phyloP scores from a whole-genome alignment of 257 asterid genomes.

The Solanum dulcamara region DNA sequence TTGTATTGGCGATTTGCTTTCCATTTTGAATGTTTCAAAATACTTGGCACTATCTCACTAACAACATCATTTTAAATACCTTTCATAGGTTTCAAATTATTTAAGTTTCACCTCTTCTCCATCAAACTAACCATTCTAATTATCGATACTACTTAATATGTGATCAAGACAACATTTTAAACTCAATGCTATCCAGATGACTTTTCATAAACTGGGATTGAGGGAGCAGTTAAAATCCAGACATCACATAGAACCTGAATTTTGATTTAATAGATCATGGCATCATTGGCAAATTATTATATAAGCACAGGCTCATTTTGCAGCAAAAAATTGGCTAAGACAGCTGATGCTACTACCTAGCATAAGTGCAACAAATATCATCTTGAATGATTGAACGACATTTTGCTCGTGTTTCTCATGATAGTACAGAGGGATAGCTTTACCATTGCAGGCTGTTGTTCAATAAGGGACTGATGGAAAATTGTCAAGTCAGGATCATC shows the following conservation, averaged over 20 bases:
- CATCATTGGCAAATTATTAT: background rate
- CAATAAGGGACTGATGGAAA: conserved; percentile 17
- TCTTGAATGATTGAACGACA: background rate
- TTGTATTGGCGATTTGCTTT: background rate
- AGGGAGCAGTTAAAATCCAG: background rate
- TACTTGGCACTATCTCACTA: background rate
- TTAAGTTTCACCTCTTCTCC: background rate
- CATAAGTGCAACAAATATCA: background rate
- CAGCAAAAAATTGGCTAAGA: background rate
- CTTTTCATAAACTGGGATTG: background rate
- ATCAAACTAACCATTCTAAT: background rate
- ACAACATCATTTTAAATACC: background rate
- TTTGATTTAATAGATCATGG: background rate
- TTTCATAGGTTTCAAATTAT: background rate
- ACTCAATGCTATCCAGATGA: background rate
- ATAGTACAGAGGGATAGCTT: background rate
- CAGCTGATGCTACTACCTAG: background rate
- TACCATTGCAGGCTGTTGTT: conserved; percentile 20
- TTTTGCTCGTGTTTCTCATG: background rate
- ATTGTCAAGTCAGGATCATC: conserved; percentile 62
- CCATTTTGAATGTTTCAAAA: background rate
- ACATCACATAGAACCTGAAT: background rate
- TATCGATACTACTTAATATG: background rate
- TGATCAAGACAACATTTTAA: background rate
- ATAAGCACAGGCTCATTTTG: background rate